These are phyloP conservation scores for Fusarium virguliforme DNA, from an alignment of 2,329 filamentous ascomycete genomes.

Conservation along the genomic window DNA sequence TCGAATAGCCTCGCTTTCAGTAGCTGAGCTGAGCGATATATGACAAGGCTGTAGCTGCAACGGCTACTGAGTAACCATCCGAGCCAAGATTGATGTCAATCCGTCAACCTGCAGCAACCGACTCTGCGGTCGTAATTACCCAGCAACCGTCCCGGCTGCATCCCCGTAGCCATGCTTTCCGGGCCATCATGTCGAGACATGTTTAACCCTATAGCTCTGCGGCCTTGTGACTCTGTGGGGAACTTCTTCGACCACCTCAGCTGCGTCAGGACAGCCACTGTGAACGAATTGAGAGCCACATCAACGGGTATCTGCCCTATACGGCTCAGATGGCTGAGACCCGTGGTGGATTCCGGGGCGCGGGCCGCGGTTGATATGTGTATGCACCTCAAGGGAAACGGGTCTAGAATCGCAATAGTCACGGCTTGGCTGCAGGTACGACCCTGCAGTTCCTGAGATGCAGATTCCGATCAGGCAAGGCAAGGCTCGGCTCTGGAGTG, in stretches of 20 bases:
- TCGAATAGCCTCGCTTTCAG: neutral
- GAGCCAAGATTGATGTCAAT: neutral
- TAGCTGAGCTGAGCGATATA: neutral
- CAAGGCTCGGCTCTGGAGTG: neutral
- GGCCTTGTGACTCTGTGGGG: neutral
- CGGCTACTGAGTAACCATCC: neutral
- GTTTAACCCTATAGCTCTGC: neutral
- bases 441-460: constrained; percentile 5
- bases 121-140: neutral
- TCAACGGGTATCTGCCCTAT: constrained; percentile 4
- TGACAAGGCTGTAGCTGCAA: neutral
- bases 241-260: neutral
- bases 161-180: constrained; percentile 3
- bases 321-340: constrained; percentile 8
- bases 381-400: too few species aligned
- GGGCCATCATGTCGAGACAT: neutral
- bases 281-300: neutral
- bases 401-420: constrained; percentile 7
- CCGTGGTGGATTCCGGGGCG: neutral
- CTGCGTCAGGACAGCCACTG: neutral
- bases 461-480: neutral
- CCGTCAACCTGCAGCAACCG: neutral
- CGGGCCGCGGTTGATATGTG: neutral
- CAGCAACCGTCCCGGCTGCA: neutral
- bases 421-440: constrained; percentile 7